Evolutionary conservation across 768 basidiomycete species (phyloP).

Genomic region (Boletus sp.): DNA sequence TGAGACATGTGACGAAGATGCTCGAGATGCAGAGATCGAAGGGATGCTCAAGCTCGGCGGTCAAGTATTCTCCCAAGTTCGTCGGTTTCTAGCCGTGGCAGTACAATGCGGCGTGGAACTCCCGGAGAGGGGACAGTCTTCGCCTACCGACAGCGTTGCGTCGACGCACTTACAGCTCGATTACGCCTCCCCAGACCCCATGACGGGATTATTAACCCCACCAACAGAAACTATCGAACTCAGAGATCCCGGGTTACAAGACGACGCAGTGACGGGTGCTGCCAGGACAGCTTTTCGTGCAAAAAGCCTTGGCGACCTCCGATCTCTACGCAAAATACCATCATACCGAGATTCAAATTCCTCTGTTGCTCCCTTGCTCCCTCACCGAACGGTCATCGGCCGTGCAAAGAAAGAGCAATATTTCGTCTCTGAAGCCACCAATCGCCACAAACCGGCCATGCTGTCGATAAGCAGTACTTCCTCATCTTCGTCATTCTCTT

Average conservation of each 20-base stretch:
- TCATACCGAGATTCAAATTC: slow-evolving; percentile 39
- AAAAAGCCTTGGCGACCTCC: slow-evolving; percentile 55
- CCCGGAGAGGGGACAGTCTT: slow-evolving; percentile 46
- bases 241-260: slow-evolving; percentile 30
- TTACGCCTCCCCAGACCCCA: slow-evolving; percentile 16
- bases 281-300: slow-evolving; percentile 40
- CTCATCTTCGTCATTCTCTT: slow-evolving; percentile 69
- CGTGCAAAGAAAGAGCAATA: slow-evolving; percentile 41
- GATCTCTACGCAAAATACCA: slow-evolving; percentile 30
- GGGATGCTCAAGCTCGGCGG: slow-evolving; percentile 80
- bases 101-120: slow-evolving; percentile 73
- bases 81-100: slow-evolving; percentile 74
- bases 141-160: slow-evolving; percentile 20
- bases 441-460: slow-evolving; percentile 43
- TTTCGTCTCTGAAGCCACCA: slow-evolving; percentile 35
- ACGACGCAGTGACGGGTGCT: slow-evolving; percentile 17
- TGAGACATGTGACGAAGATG: slow-evolving; percentile 43
- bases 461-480: slow-evolving; percentile 69
- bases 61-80: slow-evolving; percentile 77
- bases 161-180: slow-evolving; percentile 16
- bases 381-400: slow-evolving; percentile 27
- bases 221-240: slow-evolving; percentile 3
- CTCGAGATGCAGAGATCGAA: slow-evolving; percentile 57
- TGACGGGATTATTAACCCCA: slow-evolving; percentile 11
- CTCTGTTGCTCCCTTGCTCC: slow-evolving; percentile 34